Base-by-base conservation (phyloP, 768 basidiomycete species). In the Macrolepiota albuminosa region DNA sequence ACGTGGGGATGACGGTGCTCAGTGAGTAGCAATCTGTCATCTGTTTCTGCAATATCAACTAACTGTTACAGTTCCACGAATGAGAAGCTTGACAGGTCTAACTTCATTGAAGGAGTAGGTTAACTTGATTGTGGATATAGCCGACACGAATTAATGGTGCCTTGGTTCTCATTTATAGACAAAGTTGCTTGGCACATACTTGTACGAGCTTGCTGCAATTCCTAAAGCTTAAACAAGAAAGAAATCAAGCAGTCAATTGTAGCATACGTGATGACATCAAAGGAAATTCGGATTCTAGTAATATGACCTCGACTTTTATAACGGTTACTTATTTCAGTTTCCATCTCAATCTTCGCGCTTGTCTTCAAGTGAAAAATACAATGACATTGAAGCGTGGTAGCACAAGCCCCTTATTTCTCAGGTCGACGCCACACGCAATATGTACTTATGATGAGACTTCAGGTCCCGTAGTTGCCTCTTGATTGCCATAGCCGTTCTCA, bases 1-100 rank as follows among this genome's bases (percentile, higher is more conserved):
- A 2, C 81, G 95, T 53, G 91, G 92, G 2, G 94, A 98, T 68
- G 96, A 98, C 64, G 96, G 95, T 65, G 91, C 93, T 45, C 93
- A 94, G 88, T 93, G 68, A 63, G 89, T 84, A 24, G 18, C 5
- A 4, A 33, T 8, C 26, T 24, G 29, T 43, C 50, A 24, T 2
- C 18, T 26, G 45, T 34, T 9, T 31, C 31, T 43, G 16, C 52
- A 29, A 50, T 53, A 43, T 37, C 39, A 33, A 59, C 3, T 6
- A 14, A 13, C 13, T 42, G 37, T 57, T 58, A 2, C 62, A 92
- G 91, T 73, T 93, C 91, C 54, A 94, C 91, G 11, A 95, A 96
- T 71, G 96, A 98, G 81, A 98, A 98, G 73, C 78, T 98, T 54
- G 95, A 98, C 73, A 78, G 78, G 55, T 85, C 84, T 51, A 98